Conservation (phyloP, 2,329 filamentous ascomycete genomes). For the Alternaria atra region DNA sequence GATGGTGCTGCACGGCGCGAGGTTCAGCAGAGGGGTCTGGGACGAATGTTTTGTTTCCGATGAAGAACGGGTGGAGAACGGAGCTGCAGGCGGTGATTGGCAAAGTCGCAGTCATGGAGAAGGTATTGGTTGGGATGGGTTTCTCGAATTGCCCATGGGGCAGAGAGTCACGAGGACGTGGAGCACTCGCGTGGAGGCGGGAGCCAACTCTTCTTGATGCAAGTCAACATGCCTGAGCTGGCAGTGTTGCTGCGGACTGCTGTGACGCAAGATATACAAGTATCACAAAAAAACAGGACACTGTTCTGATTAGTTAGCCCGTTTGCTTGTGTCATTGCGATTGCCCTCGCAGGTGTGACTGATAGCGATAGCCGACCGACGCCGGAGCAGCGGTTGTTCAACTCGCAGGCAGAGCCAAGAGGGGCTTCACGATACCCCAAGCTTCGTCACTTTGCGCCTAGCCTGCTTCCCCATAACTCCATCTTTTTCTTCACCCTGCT, state of each 20-base stretch:
- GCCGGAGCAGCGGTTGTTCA: not conserved
- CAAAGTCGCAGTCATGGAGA: slow-evolving; percentile 14
- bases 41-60: slow-evolving; percentile 44
- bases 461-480: slow-evolving; percentile 12
- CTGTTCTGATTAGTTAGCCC: not conserved
- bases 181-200: slow-evolving; percentile 27
- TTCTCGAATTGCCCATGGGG: slow-evolving; percentile 22
- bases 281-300: not conserved
- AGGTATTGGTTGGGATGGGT: slow-evolving; percentile 10
- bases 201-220: slow-evolving; percentile 25
- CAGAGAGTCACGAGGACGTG: slow-evolving; percentile 29
- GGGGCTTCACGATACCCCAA: slow-evolving; percentile 14
- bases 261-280: not conserved
- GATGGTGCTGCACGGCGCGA: slow-evolving; percentile 55
- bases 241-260: slow-evolving; percentile 25
- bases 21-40: slow-evolving; percentile 53
- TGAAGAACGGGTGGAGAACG: slow-evolving; percentile 23
- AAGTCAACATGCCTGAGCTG: slow-evolving; percentile 42
- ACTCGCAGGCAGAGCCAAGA: slow-evolving; percentile 7
- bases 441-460: slow-evolving; percentile 15
- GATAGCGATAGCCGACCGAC: not conserved
- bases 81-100: slow-evolving; percentile 9
- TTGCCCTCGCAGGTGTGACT: not conserved
- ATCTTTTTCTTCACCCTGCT: slow-evolving; percentile 3
- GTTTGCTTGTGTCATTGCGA: not conserved